These are phyloP conservation scores for Penicillium sp. DNA, from an alignment of 2,329 filamentous ascomycete species.

Conservation along the genomic window DNA sequence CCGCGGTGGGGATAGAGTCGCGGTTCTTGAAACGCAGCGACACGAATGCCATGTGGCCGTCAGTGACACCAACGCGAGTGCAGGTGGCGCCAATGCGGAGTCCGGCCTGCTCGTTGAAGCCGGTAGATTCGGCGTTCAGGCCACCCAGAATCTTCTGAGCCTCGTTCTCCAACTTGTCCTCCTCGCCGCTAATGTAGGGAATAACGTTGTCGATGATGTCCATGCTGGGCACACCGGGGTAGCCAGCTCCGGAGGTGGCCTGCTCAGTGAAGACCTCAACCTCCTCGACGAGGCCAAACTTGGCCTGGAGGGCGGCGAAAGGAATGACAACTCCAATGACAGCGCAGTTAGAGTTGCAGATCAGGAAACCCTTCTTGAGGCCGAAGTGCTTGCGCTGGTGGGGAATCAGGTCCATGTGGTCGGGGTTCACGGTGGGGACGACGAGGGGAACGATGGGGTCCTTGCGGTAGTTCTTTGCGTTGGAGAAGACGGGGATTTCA, in stretches of 20 bases:
- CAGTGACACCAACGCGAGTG: slow-evolving; percentile 90
- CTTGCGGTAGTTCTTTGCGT: slow-evolving; percentile 94
- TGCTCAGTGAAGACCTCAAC: slow-evolving; percentile 94
- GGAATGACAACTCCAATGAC: slow-evolving; percentile 96
- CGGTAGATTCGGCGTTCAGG: slow-evolving; percentile 69
- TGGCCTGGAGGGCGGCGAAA: slow-evolving; percentile 82
- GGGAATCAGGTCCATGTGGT: slow-evolving; percentile 84
- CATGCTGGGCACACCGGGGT: slow-evolving; percentile 72
- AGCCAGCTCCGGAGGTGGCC: slow-evolving; percentile 85
- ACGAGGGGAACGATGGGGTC: slow-evolving; percentile 89
- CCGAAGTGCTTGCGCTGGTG: slow-evolving; percentile 74
- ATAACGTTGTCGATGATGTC: slow-evolving; percentile 96
- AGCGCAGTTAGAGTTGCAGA: slow-evolving; percentile 98
- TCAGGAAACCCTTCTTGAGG: slow-evolving; percentile 82
- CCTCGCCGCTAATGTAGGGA: slow-evolving; percentile 88
- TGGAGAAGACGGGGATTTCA: slow-evolving; percentile 90
- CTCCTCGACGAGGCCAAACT: slow-evolving; percentile 73
- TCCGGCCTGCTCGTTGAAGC: slow-evolving; percentile 71
- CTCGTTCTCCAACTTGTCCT: slow-evolving; percentile 94
- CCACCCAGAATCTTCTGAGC: slow-evolving; percentile 89
- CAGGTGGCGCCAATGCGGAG: slow-evolving; percentile 83
- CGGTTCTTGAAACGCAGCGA: slow-evolving; percentile 77
- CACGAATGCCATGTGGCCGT: slow-evolving; percentile 94
- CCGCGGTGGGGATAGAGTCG: slow-evolving; percentile 66
- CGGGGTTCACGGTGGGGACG: slow-evolving; percentile 90